Evolutionary conservation across 306 rosid species (phyloP).

Genomic region (Vigna unguiculata): DNA sequence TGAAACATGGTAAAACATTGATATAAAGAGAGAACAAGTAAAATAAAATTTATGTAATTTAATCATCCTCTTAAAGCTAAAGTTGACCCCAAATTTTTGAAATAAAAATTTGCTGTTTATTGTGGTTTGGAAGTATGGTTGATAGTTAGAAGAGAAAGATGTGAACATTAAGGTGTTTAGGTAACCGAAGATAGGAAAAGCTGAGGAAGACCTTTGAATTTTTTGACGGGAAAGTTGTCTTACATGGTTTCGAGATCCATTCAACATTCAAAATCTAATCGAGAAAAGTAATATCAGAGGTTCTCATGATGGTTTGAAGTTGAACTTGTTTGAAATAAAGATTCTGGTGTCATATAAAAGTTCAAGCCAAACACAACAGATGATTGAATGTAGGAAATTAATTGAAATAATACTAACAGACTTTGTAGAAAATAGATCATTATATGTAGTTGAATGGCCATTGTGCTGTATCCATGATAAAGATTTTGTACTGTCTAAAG

Average conservation of each 20-base stretch:
- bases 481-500: constrained; percentile 1
- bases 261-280: background rate
- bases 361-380: background rate
- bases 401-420: background rate
- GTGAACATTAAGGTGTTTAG: background rate
- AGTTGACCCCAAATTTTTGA: background rate
- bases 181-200: background rate
- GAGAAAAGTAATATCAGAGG: background rate
- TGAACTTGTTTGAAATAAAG: constrained; percentile 24
- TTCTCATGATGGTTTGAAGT: constrained; percentile 10
- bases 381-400: constrained; percentile 2
- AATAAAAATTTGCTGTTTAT: background rate
- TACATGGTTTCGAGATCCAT: background rate
- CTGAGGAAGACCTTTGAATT: background rate
- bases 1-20: constrained; percentile 7
- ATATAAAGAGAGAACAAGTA: background rate
- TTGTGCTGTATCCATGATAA: background rate
- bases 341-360: constrained; percentile 1
- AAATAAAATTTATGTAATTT: background rate
- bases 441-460: constrained; percentile 11
- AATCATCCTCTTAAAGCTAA: background rate
- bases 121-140: background rate
- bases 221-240: constrained; percentile 12
- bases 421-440: background rate
- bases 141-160: constrained; percentile 14